Evolutionary conservation across 768 basidiomycete genomes (phyloP).

Genomic region (Mycena olivaceomarginata): DNA sequence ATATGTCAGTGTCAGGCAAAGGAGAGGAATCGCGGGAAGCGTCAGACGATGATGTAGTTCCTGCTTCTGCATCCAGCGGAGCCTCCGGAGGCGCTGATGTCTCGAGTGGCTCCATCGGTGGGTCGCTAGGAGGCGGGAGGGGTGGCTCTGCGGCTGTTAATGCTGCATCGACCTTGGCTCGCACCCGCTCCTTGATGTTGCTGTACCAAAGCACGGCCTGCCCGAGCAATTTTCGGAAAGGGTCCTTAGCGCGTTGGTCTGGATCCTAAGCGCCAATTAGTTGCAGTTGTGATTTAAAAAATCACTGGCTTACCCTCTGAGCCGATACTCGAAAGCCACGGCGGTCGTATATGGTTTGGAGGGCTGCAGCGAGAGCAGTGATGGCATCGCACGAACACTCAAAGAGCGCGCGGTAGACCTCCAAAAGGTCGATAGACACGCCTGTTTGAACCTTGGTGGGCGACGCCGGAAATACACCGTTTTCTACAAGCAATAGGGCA

Average conservation of each 20-base stretch:
- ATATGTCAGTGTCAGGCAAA: no score
- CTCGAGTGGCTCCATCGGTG: no score
- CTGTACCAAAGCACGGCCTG: constrained; percentile 55
- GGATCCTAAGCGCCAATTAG: neutral
- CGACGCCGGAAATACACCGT: neutral
- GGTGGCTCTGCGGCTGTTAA: constrained; percentile 10
- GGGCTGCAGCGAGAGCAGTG: constrained; percentile 35
- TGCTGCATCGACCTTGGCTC: constrained; percentile 34
- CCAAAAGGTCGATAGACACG: constrained; percentile 8
- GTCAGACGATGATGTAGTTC: no score
- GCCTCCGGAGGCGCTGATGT: no score
- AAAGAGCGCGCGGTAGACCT: neutral
- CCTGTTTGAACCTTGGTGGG: neutral
- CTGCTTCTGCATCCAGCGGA: no score
- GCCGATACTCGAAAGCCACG: constrained; percentile 46
- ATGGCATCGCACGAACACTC: constrained; percentile 57
- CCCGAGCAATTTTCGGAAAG: constrained; percentile 44
- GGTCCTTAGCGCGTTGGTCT: constrained; percentile 52
- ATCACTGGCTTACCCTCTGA: constrained; percentile 35
- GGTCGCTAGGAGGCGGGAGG: no score
- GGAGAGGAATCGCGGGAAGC: no score
- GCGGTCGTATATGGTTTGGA: constrained; percentile 53
- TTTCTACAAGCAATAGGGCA: neutral
- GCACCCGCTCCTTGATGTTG: constrained; percentile 42
- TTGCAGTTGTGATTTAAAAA: no score